These are phyloP conservation scores for Pythium brachiatum DNA, from an alignment of 352 stramenopile genomes.

Conservation along the genomic window DNA sequence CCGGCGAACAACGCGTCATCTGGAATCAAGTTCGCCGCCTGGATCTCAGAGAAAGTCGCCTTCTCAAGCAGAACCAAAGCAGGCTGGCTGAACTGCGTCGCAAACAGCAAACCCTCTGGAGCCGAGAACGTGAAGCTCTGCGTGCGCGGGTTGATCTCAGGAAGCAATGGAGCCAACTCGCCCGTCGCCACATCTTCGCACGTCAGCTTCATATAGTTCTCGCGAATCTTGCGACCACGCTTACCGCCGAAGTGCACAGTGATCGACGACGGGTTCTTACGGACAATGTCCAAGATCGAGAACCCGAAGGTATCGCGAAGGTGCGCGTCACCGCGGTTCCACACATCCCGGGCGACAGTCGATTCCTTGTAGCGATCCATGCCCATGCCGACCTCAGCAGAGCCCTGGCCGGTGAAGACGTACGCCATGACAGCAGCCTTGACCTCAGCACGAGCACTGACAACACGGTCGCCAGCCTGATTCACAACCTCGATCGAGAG, in stretches of 20 bases:
- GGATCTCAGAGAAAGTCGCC: constrained; percentile 82
- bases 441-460: constrained; percentile 65
- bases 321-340: constrained; percentile 75
- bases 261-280: constrained; percentile 78
- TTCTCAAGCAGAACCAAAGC: constrained; percentile 83
- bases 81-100: constrained; percentile 85
- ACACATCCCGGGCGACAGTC: constrained; percentile 65
- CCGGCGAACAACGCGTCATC: constrained; percentile 78
- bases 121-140: constrained; percentile 84
- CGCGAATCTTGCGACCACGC: constrained; percentile 71
- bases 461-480: constrained; percentile 59
- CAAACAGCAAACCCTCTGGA: constrained; percentile 75
- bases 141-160: constrained; percentile 76
- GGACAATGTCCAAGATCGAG: constrained; percentile 87
- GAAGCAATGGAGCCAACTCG: constrained; percentile 57
- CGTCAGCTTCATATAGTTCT: constrained; percentile 83
- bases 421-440: constrained; percentile 74
- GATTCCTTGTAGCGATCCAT: constrained; percentile 88
- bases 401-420: constrained; percentile 87
- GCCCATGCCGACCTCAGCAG: constrained; percentile 78
- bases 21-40: constrained; percentile 63
- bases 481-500: constrained; percentile 80
- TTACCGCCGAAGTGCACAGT: constrained; percentile 87
- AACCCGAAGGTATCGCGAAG: constrained; percentile 80
- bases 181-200: constrained; percentile 59